Conservation (phyloP, 768 basidiomycete genomes). For the Psilocybe sp. region DNA sequence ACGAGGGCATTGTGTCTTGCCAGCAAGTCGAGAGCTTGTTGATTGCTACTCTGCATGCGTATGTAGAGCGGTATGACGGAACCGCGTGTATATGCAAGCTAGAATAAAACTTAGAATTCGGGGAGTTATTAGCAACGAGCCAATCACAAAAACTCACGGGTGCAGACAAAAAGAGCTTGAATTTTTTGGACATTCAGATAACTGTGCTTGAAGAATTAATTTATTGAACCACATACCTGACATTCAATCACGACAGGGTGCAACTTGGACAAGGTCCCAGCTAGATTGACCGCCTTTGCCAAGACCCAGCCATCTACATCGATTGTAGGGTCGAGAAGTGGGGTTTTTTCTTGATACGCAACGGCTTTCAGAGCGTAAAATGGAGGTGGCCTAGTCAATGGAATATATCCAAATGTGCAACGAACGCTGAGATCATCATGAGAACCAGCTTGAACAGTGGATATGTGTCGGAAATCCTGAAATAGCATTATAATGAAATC, state of each 20-base stretch:
- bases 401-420: constrained; percentile 28
- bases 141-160: constrained; percentile 28
- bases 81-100: constrained; percentile 40
- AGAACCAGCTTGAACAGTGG: no score
- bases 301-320: constrained; percentile 41
- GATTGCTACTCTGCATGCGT: constrained; percentile 26
- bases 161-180: constrained; percentile 35
- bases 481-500: no score
- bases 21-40: constrained; percentile 31
- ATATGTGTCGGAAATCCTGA: no score
- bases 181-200: neutral
- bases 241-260: constrained; percentile 27
- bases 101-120: neutral
- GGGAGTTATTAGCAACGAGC: no score
- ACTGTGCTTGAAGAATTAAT: neutral
- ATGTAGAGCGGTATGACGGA: constrained; percentile 34
- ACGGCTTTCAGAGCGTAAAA: constrained; percentile 32
- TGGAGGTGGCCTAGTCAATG: constrained; percentile 25
- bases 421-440: constrained; percentile 19
- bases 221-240: constrained; percentile 24
- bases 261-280: constrained; percentile 26
- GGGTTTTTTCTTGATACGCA: constrained; percentile 31
- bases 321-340: constrained; percentile 31
- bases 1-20: constrained; percentile 28
- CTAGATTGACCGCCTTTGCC: constrained; percentile 20